Percentiles rank a stretch among this genome's conserved stretches.
These are phyloP conservation scores for Dactylellina cionopaga DNA, from an alignment of 2,329 filamentous ascomycete species.

Conservation along the genomic window DNA sequence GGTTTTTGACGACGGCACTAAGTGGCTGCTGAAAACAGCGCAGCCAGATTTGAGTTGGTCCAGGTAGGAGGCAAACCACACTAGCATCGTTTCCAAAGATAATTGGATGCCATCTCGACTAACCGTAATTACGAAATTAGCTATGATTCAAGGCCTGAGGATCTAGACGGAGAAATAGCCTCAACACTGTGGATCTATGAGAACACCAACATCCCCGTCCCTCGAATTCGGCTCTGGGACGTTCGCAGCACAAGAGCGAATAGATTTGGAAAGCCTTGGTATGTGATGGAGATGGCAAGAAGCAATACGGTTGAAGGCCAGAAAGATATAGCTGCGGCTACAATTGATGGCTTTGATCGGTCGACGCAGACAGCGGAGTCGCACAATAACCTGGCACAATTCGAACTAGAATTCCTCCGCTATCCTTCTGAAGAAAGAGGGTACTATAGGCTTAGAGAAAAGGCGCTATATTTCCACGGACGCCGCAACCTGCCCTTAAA, in stretches of 20 bases:
- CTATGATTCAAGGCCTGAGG: neutral
- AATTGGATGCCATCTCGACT: too few relatives aligned
- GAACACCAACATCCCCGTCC: constrained; percentile 30
- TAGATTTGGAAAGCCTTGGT: constrained; percentile 41
- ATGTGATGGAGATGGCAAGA: constrained; percentile 25
- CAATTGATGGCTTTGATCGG: neutral
- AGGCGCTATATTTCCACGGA: constrained; percentile 20
- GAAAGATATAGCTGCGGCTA: neutral
- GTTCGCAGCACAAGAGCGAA: constrained; percentile 17
- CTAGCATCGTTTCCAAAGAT: neutral
- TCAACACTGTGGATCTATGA: constrained; percentile 24
- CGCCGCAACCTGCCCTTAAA: neutral
- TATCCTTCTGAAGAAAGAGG: neutral
- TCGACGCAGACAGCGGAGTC: neutral
- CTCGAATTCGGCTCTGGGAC: constrained; percentile 38
- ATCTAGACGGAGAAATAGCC: constrained; percentile 30
- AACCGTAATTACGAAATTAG: neutral
- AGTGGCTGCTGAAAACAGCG: constrained; percentile 40
- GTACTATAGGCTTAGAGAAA: neutral
- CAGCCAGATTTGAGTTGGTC: constrained; percentile 23
- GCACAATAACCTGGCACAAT: constrained; percentile 5
- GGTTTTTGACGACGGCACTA: constrained; percentile 36
- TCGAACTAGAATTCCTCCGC: constrained; percentile 25
- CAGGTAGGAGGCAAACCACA: neutral
- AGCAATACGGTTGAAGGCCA: constrained; percentile 2